Evolutionary conservation across 2,329 filamentous ascomycete genomes (phyloP).

Genomic region (Aspergillus felis): DNA sequence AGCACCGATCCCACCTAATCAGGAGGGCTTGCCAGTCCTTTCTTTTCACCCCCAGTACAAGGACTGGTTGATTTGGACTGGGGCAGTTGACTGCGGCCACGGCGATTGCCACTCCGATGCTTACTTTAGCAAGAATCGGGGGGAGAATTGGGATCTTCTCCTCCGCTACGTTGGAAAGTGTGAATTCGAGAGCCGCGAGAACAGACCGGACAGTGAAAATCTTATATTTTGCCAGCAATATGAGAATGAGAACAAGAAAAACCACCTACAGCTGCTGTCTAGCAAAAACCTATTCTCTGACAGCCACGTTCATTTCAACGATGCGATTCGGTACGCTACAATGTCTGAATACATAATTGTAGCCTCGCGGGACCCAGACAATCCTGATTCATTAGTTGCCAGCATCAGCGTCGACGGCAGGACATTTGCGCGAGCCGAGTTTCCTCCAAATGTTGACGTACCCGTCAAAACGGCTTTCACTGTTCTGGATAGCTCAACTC

Average conservation of each 20-base stretch:
- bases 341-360: constrained; percentile 97
- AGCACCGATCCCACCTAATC: constrained; percentile 60
- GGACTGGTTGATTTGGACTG: constrained; percentile 91
- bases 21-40: constrained; percentile 51
- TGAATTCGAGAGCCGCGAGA: constrained; percentile 73
- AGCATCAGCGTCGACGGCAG: constrained; percentile 81
- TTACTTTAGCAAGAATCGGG: constrained; percentile 73
- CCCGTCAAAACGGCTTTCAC: constrained; percentile 81
- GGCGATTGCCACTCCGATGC: constrained; percentile 68
- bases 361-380: constrained; percentile 61
- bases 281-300: constrained; percentile 75
- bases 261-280: constrained; percentile 66
- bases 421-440: constrained; percentile 76
- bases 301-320: constrained; percentile 60
- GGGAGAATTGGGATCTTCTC: constrained; percentile 71
- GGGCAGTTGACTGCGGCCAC: constrained; percentile 63
- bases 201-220: constrained; percentile 56
- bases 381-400: constrained; percentile 66
- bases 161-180: constrained; percentile 74
- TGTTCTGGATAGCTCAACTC: constrained; percentile 88
- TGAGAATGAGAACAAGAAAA: constrained; percentile 59
- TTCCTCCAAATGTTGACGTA: constrained; percentile 80
- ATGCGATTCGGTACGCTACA: constrained; percentile 81
- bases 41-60: constrained; percentile 80
- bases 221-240: constrained; percentile 64